Evolutionary conservation across 2,329 filamentous ascomycete species (phyloP).

Genomic region (Emericellopsis cladophorae): DNA sequence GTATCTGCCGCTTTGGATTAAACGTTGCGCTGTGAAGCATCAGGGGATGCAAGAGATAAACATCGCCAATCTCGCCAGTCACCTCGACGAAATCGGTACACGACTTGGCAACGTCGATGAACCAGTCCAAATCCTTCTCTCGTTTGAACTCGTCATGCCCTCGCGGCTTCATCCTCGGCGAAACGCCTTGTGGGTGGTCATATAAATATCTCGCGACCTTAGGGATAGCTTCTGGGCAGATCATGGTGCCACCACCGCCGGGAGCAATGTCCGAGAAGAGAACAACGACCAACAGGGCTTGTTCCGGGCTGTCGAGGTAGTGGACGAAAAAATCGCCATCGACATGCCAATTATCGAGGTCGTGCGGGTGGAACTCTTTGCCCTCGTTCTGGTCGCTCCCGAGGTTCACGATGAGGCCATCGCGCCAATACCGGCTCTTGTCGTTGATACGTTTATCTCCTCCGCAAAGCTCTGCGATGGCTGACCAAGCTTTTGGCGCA

Average conservation of each 20-base stretch:
- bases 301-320: conserved; percentile 58
- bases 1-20: conserved; percentile 10
- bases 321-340: conserved; percentile 64
- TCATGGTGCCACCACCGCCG: conserved; percentile 50
- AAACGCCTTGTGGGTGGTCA: conserved; percentile 52
- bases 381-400: conserved; percentile 41
- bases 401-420: conserved; percentile 58
- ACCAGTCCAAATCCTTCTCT: conserved; percentile 31
- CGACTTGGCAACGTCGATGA: conserved; percentile 21
- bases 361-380: conserved; percentile 33
- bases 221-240: conserved; percentile 47
- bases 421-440: conserved; percentile 43
- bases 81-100: conserved; percentile 40
- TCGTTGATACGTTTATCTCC: conserved; percentile 41
- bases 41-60: conserved; percentile 45
- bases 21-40: conserved; percentile 41
- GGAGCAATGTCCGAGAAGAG: conserved; percentile 51
- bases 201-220: conserved; percentile 44
- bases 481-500: conserved; percentile 52
- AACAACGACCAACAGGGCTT: conserved; percentile 55
- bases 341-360: conserved; percentile 50
- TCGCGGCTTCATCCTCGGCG: conserved; percentile 49
- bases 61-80: conserved; percentile 39
- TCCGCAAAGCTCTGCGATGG: conserved; percentile 55
- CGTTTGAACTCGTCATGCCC: conserved; percentile 30